Base-by-base conservation (phyloP, 106 monocot genomes). In the Narthecium ossifragum region DNA sequence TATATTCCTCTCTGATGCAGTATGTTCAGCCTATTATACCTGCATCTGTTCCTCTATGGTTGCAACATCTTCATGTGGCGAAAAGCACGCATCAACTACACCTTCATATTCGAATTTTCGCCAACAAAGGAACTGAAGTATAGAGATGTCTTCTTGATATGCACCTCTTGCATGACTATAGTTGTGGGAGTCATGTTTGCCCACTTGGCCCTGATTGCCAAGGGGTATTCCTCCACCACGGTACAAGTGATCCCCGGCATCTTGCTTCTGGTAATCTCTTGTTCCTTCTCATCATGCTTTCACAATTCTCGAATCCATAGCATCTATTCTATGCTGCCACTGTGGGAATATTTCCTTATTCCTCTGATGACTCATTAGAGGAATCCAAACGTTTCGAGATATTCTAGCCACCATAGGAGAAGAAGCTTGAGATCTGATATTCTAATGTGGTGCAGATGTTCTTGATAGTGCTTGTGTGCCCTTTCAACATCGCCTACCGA, bases 51-150 rank as follows among this genome's bases (percentile, higher is more conserved):
- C 66, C 81, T 98, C 26, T 98, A 98, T 61, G 91, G 98, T 8
- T 98, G 90, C 60, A 91, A 90, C 75, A 98, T 91, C 55, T 81
- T 85, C 72, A 62, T 87, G 78, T 91, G 90, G 87, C 65, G 87
- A 47, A 91, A 84, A 66, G 67, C 81, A 0, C 75, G 87, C 26
- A 90, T 98, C 61, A 98, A 91, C 62, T 98, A 98, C 68, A 74
- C 56, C 59, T 98, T 98, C 54, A 98, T 98, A 65, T 98, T 98
- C 55, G 98, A 87, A 70, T 91, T 91, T 46, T 13, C 71, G 22
- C 83, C 94, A n/a, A 83, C 72, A 49, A 83, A 67, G 49, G 85
- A 85, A 51, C 57, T 90, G 25, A 82, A 90, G 49, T 77, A 90
- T n/a, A 70, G 85, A 32, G 90, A 85, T 55, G 78, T 90, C 3